Percentiles rank a stretch among this genome's conserved stretches.
phyloP scores from a whole-genome alignment of 169 alveolate genomes.

The Plasmodium adleri region DNA sequence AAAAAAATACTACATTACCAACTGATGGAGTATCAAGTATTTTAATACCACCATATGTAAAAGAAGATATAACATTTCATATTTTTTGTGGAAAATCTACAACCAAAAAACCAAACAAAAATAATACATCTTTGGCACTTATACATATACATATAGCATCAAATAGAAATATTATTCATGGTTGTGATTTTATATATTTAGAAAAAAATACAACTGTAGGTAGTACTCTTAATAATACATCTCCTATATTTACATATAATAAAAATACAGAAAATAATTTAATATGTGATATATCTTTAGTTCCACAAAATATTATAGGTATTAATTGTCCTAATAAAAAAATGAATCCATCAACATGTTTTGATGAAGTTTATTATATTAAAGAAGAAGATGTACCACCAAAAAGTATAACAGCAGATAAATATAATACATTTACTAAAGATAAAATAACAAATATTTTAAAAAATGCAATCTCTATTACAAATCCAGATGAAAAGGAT shows the following conservation, averaged over 20 bases:
- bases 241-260: conserved; percentile 9
- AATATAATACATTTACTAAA: not conserved
- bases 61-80: conserved; percentile 35
- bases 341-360: conserved; percentile 30
- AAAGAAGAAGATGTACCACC: not conserved
- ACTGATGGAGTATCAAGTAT: conserved; percentile 34
- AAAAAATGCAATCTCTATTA: conserved; percentile 17
- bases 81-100: conserved; percentile 45
- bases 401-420: not conserved
- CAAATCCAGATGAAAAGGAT: conserved; percentile 4
- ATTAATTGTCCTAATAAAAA: conserved; percentile 39
- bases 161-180: conserved; percentile 18
- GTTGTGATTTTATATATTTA: conserved; percentile 50
- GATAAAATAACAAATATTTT: conserved; percentile 6
- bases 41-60: conserved; percentile 55
- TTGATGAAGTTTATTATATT: conserved; percentile 18
- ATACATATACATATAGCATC: conserved; percentile 38
- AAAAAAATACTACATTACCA: conserved; percentile 17
- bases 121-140: conserved; percentile 40
- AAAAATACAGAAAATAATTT: not conserved
- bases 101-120: conserved; percentile 10
- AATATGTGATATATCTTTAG: conserved; percentile 14
- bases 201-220: not conserved
- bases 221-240: too few relatives aligned
- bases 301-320: conserved; percentile 38